Percentiles rank a stretch among this genome's conserved stretches.
phyloP scores from a whole-genome alignment of 495 filamentous ascomycete genomes.

The Tuber brumale region DNA sequence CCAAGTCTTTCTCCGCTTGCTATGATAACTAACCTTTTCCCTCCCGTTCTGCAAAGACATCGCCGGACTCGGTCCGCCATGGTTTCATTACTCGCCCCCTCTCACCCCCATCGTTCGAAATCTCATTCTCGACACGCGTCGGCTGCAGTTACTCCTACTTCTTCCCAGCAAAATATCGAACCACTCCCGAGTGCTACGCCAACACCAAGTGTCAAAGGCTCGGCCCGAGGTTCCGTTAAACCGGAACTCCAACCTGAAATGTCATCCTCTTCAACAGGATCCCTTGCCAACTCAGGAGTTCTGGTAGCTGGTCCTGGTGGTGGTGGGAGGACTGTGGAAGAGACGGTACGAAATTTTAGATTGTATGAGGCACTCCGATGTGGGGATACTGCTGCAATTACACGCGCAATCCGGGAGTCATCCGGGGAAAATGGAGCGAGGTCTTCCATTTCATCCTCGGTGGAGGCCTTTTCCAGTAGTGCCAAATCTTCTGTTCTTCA shows the following conservation, averaged over 20 bases:
- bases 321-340: constrained; percentile 57
- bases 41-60: constrained; percentile 23
- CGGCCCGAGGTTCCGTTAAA: constrained; percentile 9
- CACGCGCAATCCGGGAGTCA: constrained; percentile 71
- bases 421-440: constrained; percentile 47
- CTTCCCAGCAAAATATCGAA: constrained; percentile 30
- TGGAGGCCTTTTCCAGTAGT: constrained; percentile 47
- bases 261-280: constrained; percentile 20
- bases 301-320: constrained; percentile 20
- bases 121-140: constrained; percentile 36
- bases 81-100: constrained; percentile 35
- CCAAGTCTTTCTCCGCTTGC: not conserved
- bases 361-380: constrained; percentile 86
- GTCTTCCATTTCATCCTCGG: constrained; percentile 50
- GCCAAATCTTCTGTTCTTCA: constrained; percentile 86
- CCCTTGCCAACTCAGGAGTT: constrained; percentile 33
- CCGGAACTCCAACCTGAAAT: constrained; percentile 7
- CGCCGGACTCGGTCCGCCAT: constrained; percentile 40
- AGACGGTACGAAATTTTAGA: constrained; percentile 88
- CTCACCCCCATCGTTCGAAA: constrained; percentile 22
- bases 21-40: constrained; percentile 8
- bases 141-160: constrained; percentile 22
- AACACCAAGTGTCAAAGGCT: constrained; percentile 9
- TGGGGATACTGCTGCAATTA: constrained; percentile 84
- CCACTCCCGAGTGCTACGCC: constrained; percentile 15